Base-by-base conservation (phyloP, 208 protist species). In the Trypanosoma boissoni region DNA sequence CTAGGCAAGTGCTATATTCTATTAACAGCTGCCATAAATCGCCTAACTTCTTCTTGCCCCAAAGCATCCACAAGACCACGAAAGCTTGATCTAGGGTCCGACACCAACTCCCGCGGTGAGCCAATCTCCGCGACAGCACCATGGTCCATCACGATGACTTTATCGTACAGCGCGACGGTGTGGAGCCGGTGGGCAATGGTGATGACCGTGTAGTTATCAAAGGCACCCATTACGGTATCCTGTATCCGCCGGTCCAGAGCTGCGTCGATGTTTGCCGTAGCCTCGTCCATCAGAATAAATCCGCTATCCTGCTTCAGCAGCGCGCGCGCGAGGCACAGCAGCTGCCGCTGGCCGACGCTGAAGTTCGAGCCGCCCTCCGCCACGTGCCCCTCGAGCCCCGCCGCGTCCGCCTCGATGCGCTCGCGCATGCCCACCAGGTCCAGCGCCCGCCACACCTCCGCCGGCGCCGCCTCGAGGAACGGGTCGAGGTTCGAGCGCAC, bases 211-310 rank as follows among this genome's bases (percentile, higher is more conserved):
- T 86, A 78, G 32, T 56, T 66, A 9, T 61, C 54, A 51, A 93
- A 93, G 52, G 70, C 62, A 10, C 48, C 69, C 68, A 63, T 69
- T 43, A 91, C 72, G 4, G 70, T 76, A n/a, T 68, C 36, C 71
- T 86, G 81, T 21, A 91, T 74, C 59, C 75, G 54, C 46, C 66
- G 65, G 60, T 94, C 83, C 21, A 85, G 67, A 27, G 46, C 43
- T 27, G 66, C 70, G 74, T 94, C 83, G 41, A 94, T 77, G 67
- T 88, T 87, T 53, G 83, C 77, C 46, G 79, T 89, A 49, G 83
- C 80, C 73, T 94, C 87, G 59, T 91, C 87, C 80, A 94, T 88
- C 64, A 94, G 67, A 36, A 91, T 80, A 68, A 89, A 87, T 37
- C 39, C 58, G 55, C 73, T 86, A 27, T 58, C 62, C 31, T 62